Evolutionary conservation across 352 stramenopile species (phyloP).

Genomic region (Phytopythium litorale): DNA sequence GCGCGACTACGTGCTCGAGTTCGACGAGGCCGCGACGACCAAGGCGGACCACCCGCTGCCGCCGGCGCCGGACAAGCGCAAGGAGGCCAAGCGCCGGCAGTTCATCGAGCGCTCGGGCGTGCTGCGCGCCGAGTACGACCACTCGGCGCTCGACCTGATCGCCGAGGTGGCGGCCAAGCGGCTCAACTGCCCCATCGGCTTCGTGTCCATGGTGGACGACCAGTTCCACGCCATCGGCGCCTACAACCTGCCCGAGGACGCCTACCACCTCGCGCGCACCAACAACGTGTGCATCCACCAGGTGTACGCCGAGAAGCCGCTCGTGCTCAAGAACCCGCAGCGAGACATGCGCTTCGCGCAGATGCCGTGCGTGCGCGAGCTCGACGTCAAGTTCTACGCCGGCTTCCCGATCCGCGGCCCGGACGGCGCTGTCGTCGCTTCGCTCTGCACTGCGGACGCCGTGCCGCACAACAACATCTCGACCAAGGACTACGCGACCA

Average conservation of each 20-base stretch:
- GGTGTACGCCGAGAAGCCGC: slow-evolving; percentile 55
- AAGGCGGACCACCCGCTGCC: slow-evolving; percentile 38
- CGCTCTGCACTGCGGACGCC: slow-evolving; percentile 41
- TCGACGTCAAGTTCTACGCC: slow-evolving; percentile 69
- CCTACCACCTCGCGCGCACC: slow-evolving; percentile 25
- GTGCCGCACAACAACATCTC: slow-evolving; percentile 53
- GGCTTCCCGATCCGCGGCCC: slow-evolving; percentile 50
- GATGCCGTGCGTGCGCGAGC: slow-evolving; percentile 39
- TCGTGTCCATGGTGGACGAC: slow-evolving; percentile 54
- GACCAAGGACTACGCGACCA: slow-evolving; percentile 74
- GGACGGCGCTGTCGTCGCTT: slow-evolving; percentile 49
- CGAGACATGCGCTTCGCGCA: slow-evolving; percentile 70
- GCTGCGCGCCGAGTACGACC: slow-evolving; percentile 40
- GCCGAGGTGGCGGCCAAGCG: slow-evolving; percentile 57
- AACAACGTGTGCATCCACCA: slow-evolving; percentile 55
- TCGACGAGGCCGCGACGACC: slow-evolving; percentile 21
- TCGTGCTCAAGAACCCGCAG: slow-evolving; percentile 63
- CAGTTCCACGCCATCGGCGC: slow-evolving; percentile 48
- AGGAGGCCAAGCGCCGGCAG: slow-evolving; percentile 39
- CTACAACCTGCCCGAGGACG: slow-evolving; percentile 34
- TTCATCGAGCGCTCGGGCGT: slow-evolving; percentile 41
- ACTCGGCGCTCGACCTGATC: slow-evolving; percentile 46
- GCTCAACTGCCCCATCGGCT: slow-evolving; percentile 54
- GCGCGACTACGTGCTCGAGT: slow-evolving; percentile 53
- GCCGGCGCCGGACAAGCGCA: slow-evolving; percentile 29